Conservation (phyloP, 768 basidiomycete genomes). For the Termitomyces sp. region DNA sequence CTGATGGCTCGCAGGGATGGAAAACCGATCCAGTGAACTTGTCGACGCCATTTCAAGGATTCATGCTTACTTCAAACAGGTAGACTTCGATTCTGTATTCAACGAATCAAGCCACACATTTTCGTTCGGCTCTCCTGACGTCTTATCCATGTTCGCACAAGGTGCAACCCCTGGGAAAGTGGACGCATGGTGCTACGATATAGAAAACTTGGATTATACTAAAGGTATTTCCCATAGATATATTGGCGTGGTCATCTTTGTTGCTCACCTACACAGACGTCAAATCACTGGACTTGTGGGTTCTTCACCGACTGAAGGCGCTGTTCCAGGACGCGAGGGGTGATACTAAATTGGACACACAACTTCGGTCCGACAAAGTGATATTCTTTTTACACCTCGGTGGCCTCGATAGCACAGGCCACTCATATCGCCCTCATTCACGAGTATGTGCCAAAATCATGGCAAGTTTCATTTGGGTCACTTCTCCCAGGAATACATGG, state of each 20-base stretch:
- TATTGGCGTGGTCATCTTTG: not conserved
- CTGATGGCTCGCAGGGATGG: conserved; percentile 54
- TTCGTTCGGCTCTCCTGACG: conserved; percentile 85
- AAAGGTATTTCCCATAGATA: conserved; percentile 43
- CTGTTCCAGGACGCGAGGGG: conserved; percentile 62
- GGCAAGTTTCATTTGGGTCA: not conserved
- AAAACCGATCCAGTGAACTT: conserved; percentile 69
- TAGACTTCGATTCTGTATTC: conserved; percentile 86
- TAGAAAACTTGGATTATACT: conserved; percentile 80
- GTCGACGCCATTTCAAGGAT: not conserved
- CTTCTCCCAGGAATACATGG: conserved; percentile 68
- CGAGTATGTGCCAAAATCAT: conserved; percentile 30
- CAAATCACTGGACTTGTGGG: conserved; percentile 63
- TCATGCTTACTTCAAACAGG: conserved; percentile 24
- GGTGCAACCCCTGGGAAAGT: conserved; percentile 70
- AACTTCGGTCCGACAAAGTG: conserved; percentile 53
- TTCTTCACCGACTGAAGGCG: conserved; percentile 55
- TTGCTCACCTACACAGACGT: not conserved
- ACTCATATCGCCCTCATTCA: conserved; percentile 81
- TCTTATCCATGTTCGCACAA: conserved; percentile 80
- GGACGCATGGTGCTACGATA: conserved; percentile 69
- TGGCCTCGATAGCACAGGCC: conserved; percentile 83
- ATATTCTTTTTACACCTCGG: conserved; percentile 83
- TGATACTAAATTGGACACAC: conserved; percentile 39
- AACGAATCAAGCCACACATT: conserved; percentile 76